Base-by-base conservation (phyloP, 805 yeast species). In the Candida tallmaniae region DNA sequence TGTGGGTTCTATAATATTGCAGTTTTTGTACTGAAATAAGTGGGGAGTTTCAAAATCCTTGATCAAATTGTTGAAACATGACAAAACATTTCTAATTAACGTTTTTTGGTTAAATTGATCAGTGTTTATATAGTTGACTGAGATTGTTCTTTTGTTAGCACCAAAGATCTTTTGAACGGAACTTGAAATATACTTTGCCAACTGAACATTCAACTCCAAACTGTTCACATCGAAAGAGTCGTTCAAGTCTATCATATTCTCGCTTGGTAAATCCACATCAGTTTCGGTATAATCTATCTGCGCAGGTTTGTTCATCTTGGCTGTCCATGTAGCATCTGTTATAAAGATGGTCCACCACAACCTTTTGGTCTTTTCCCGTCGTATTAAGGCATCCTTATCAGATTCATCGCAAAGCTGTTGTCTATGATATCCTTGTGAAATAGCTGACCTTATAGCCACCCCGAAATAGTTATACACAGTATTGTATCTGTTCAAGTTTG, bases 331-430 rank as follows among this genome's bases (percentile, higher is more conserved):
- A 5, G 59, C 56, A 43, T 65, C 71, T 23, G 60, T 53, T 9
- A 63, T 57, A 37, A 60, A 65, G 1, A 62, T 53, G 3, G 68
- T 52, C 71, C 71, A 65, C 68, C 69, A 65, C 16, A 65, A 37
- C 19, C 70, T 50, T 38, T 62, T 63, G 6, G 52, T 45, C 32
- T 56, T 60, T 30, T 64, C 70, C 8, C 40, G 33, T 4, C 9
- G 8, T 8, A 40, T 29, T 20, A 27, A 17, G 9, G 23, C 35
- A 16, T 34, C 32, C 18, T 24, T 22, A 29, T 40, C 36, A 19
- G 32, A 21, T 6, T 27, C 26, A 12, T 32, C 34, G 10, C 33
- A 29, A 15, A 34, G 40, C 20, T 45, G 40, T 31, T 58, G 61
- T 10, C 71, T 48, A 42, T 65, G 71, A 35, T 48, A 58, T 5